phyloP scores from a whole-genome alignment of 257 asterid species.

The Solanum paucissectum region DNA sequence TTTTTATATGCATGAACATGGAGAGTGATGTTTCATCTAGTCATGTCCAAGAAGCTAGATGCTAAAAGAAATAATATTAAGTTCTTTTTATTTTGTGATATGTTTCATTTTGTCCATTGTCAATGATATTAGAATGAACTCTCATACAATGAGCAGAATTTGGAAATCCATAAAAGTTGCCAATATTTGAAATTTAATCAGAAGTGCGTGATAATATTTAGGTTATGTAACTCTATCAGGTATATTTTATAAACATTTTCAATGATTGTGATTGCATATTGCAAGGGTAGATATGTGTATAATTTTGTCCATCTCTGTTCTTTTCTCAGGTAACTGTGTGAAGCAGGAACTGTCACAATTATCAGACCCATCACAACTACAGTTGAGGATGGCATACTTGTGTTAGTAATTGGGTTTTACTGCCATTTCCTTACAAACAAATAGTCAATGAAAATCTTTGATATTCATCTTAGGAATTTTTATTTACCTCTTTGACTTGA shows the following conservation, averaged over 20 bases:
- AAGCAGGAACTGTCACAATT: slow-evolving; percentile 81
- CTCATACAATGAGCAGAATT: not conserved
- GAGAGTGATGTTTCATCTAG: not conserved
- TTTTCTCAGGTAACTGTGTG: slow-evolving; percentile 64
- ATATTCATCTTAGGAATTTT: not conserved
- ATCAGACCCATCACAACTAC: slow-evolving; percentile 81
- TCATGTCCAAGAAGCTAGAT: not conserved
- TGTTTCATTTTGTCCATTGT: not conserved
- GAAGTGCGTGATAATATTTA: too few species aligned
- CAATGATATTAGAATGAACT: not conserved
- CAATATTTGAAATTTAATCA: too few species aligned
- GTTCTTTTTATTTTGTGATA: not conserved
- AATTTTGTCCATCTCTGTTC: not conserved
- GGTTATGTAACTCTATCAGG: too few species aligned
- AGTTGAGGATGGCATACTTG: slow-evolving; percentile 83
- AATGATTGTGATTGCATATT: not conserved
- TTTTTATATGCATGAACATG: not conserved
- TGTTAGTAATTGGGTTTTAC: slow-evolving; percentile 46
- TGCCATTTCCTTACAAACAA: not conserved
- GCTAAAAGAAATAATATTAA: not conserved
- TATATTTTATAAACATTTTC: too few species aligned
- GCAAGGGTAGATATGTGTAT: not conserved
- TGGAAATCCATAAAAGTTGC: too few species aligned
- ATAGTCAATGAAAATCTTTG: not conserved
- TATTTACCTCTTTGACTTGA: not conserved